Conservation (phyloP, 2,329 filamentous ascomycete species). For the Aspergillus tanneri region DNA sequence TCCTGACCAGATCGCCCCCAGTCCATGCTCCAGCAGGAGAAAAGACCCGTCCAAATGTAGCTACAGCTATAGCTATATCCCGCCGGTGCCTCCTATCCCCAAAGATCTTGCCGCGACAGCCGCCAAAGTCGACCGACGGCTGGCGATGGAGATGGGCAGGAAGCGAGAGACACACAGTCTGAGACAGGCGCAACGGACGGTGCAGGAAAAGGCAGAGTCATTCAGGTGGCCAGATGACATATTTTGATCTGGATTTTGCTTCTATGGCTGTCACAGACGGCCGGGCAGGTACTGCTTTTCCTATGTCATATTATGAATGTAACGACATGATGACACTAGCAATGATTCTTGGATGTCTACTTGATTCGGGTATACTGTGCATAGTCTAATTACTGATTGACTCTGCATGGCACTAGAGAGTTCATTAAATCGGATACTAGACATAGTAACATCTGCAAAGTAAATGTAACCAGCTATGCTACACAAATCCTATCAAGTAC, state of each 20-base stretch:
- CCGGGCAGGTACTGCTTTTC: constrained; percentile 3
- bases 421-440: too few species aligned
- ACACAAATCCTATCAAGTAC: too few species aligned
- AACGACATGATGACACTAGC: constrained; percentile 9
- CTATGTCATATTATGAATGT: constrained; percentile 15
- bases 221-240: constrained; percentile 48
- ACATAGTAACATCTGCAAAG: too few species aligned
- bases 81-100: constrained; percentile 43
- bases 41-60: constrained; percentile 6
- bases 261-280: neutral
- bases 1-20: constrained; percentile 5
- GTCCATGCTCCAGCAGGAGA: constrained; percentile 17
- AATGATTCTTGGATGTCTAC: neutral
- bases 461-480: too few species aligned
- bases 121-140: constrained; percentile 26
- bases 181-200: constrained; percentile 10
- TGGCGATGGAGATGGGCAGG: constrained; percentile 25
- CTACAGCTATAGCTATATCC: constrained; percentile 34
- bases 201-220: constrained; percentile 17
- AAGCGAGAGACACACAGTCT: constrained; percentile 11
- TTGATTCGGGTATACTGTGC: too few species aligned
- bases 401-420: too few species aligned
- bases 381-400: too few species aligned
- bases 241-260: constrained; percentile 32
- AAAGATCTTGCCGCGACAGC: constrained; percentile 32